phyloP scores from a whole-genome alignment of 495 filamentous ascomycete species.

The Ramalina intermedia region DNA sequence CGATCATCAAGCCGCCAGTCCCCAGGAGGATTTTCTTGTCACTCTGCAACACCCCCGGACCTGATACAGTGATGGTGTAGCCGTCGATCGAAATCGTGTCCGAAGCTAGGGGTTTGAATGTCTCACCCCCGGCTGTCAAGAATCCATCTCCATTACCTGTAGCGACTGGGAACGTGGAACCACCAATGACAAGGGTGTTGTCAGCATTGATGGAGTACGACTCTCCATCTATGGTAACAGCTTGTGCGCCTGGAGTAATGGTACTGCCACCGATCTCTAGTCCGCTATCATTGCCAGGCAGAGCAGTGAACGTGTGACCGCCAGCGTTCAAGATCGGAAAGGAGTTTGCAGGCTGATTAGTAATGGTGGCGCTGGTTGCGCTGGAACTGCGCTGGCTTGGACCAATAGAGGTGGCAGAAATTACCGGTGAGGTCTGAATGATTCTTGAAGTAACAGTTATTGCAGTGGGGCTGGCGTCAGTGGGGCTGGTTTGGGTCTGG shows the following conservation, averaged over 20 bases:
- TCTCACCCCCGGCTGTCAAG: conserved; percentile 1
- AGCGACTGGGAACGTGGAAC: background rate
- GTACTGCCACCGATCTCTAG: conserved; percentile 1
- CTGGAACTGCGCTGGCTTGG: too few relatives aligned
- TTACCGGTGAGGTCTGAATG: too few relatives aligned
- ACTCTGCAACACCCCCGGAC: background rate
- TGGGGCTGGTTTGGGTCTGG: too few relatives aligned
- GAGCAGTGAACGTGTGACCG: background rate
- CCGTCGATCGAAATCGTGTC: conserved; percentile 1
- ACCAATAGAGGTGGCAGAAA: too few relatives aligned
- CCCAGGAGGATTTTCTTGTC: conserved; percentile 1
- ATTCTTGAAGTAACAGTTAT: too few relatives aligned
- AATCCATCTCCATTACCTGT: background rate
- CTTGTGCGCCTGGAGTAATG: background rate
- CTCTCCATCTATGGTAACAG: background rate
- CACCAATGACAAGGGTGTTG: conserved; percentile 3
- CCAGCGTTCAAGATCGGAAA: background rate
- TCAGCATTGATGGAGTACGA: conserved; percentile 1
- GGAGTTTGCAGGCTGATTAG: background rate
- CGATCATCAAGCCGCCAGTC: conserved; percentile 2
- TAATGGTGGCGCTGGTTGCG: too few relatives aligned
- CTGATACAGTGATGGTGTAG: background rate
- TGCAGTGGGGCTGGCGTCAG: too few relatives aligned
- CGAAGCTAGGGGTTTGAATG: conserved; percentile 2
- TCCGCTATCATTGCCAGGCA: background rate